Base-by-base conservation (phyloP, 2,329 filamentous ascomycete species). In the Ophiostoma himal-ulmi region DNA sequence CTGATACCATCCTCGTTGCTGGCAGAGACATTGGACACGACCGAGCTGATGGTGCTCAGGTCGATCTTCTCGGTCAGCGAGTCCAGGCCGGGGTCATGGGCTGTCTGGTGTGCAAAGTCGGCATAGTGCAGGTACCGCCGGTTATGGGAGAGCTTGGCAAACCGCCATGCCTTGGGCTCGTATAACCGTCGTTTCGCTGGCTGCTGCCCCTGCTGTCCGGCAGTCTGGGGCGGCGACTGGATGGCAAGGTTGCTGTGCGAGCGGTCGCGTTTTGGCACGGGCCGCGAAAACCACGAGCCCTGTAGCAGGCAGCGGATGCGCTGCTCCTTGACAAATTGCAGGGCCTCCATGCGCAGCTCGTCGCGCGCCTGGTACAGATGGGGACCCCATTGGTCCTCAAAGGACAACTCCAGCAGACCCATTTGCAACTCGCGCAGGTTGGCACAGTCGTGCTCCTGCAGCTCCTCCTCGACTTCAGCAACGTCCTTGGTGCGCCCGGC, bases 321-420 rank as follows among this genome's bases (percentile, higher is more conserved):
- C 79, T 99, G 95, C 81, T 99, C 95, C 80, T 97, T 97, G 80
- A 98, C 92, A 77, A 99, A 99, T 76, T 97, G 92, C 69, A 97
- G 82, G 13, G 94, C 93, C 79, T 99, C 95, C 76, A 94, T 89
- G 75, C 92, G 91, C 64, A 98, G 84, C 78, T 96, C 93, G 70
- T 97, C 93, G 44, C 93, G 90, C n/a, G 97, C 92, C 80, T 95
- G 92, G 73, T 87, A 87, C 37, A 99, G 84, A 79, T 98, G 93
- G 73, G 91, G 88, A 14, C 94, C 94, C 95, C 95, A 99, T 67
- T 91, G 91, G 77, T 96, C 92, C 78, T 98, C 94, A 77, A 98
- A 98, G 0, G 93, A 92, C 74, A 95, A 83, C 77, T 96, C 92
- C 5, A 98, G 83, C 13, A 97, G 84, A 75, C 96, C 91, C 93